Percentiles rank a stretch among this genome's conserved stretches.
Evolutionary conservation across 164 flowering plant species (phyloP).

Genomic region (grape (Vitis vinifera)): ASM3070453v1 NC_081815.1:10996501-10997000

Average conservation of each 20-base stretch:
- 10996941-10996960: constrained; percentile 10
- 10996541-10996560: too few species aligned
- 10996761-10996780: constrained; percentile 17
- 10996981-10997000: too few species aligned
- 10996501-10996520: too few species aligned
- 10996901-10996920: constrained; percentile 6
- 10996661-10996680: too few species aligned
- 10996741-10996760: constrained; percentile 32
- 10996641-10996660: too few species aligned
- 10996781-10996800: constrained; percentile 17
- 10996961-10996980: too few species aligned
- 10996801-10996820: constrained; percentile 35
- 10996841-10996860: constrained; percentile 11
- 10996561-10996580: constrained; percentile 1
- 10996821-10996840: constrained; percentile 19
- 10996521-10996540: too few species aligned
- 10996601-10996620: too few species aligned
- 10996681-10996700: constrained; percentile 2
- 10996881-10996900: constrained; percentile 17
- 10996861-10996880: constrained; percentile 17
- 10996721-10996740: constrained; percentile 31
- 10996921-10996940: constrained; percentile 16
- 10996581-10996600: too few species aligned
- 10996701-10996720: constrained; percentile 26
- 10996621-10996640: too few species aligned